Evolutionary conservation across 805 yeast species (phyloP).

Genomic region (Monosporozyma servazzii): DNA sequence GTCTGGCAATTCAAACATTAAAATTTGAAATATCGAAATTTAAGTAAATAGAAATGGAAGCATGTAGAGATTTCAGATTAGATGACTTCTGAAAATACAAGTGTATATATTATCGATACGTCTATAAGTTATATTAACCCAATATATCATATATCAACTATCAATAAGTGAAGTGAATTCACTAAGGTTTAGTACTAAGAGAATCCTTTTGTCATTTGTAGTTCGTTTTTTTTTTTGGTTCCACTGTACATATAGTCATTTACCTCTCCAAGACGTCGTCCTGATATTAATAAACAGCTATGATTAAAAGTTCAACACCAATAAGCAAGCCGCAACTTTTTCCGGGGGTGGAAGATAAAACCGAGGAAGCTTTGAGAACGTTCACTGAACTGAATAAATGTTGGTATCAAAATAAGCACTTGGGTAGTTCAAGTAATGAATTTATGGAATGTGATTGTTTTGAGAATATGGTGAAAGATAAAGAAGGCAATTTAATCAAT

Average conservation of each 20-base stretch:
- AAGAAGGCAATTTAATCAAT: slow-evolving; percentile 29
- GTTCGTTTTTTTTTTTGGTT: not conserved
- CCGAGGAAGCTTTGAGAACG: slow-evolving; percentile 56
- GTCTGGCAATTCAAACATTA: not conserved
- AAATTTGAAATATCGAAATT: not conserved
- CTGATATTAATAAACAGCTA: not conserved
- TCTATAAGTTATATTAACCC: not conserved
- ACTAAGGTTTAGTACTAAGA: not conserved
- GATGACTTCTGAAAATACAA: not conserved
- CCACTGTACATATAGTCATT: not conserved
- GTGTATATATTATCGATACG: not conserved
- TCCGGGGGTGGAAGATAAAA: slow-evolving; percentile 42
- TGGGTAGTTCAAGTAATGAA: slow-evolving; percentile 62
- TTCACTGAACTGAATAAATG: slow-evolving; percentile 52
- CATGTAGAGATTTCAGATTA: not conserved
- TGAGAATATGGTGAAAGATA: slow-evolving; percentile 27
- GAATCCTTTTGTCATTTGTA: not conserved
- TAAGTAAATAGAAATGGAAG: not conserved
- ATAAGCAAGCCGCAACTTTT: slow-evolving; percentile 11
- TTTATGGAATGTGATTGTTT: slow-evolving; percentile 86
- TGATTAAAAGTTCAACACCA: not conserved
- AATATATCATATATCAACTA: not conserved
- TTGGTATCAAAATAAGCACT: slow-evolving; percentile 47
- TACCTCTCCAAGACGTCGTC: not conserved
- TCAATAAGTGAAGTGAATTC: not conserved